Conservation (phyloP, 2,329 filamentous ascomycete genomes). For the Elsinoe fawcettii region DNA sequence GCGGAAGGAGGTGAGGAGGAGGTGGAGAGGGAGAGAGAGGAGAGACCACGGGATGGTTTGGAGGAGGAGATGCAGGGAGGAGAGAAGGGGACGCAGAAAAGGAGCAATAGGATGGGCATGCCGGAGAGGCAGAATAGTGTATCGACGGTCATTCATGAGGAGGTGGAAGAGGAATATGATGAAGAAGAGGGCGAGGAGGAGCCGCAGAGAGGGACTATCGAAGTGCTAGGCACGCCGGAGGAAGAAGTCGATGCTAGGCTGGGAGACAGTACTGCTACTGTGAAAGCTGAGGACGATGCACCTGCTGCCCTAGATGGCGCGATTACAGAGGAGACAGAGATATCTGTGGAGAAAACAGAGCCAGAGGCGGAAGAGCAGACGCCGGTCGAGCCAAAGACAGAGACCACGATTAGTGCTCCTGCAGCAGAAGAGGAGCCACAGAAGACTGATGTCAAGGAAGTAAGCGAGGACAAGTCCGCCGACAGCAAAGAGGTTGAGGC, state of each 20-base stretch:
- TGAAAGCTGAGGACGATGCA: background rate
- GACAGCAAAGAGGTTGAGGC: constrained; percentile 18
- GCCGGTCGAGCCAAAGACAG: constrained; percentile 23
- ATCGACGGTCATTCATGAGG: constrained; percentile 72
- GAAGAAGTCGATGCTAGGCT: constrained; percentile 16
- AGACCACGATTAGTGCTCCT: constrained; percentile 16
- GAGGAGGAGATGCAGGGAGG: constrained; percentile 27
- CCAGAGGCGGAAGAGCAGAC: constrained; percentile 21
- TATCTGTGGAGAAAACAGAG: constrained; percentile 22
- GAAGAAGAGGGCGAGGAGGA: constrained; percentile 14
- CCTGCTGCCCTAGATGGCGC: background rate
- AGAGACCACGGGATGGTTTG: constrained; percentile 18
- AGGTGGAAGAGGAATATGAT: constrained; percentile 58
- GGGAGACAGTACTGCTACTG: constrained; percentile 11
- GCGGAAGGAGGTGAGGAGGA: constrained; percentile 50
- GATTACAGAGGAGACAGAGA: constrained; percentile 19
- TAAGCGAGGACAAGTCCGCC: constrained; percentile 17
- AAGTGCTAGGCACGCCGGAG: constrained; percentile 16
- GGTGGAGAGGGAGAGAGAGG: constrained; percentile 18
- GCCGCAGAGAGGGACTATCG: constrained; percentile 8
- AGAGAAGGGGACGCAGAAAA: constrained; percentile 43
- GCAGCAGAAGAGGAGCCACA: constrained; percentile 8
- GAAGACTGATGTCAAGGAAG: constrained; percentile 15
- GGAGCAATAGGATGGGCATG: constrained; percentile 60
- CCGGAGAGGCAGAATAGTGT: constrained; percentile 71